These are phyloP conservation scores for Scleromitrula shiraiana DNA, from an alignment of 2,329 filamentous ascomycete species.

Conservation along the genomic window DNA sequence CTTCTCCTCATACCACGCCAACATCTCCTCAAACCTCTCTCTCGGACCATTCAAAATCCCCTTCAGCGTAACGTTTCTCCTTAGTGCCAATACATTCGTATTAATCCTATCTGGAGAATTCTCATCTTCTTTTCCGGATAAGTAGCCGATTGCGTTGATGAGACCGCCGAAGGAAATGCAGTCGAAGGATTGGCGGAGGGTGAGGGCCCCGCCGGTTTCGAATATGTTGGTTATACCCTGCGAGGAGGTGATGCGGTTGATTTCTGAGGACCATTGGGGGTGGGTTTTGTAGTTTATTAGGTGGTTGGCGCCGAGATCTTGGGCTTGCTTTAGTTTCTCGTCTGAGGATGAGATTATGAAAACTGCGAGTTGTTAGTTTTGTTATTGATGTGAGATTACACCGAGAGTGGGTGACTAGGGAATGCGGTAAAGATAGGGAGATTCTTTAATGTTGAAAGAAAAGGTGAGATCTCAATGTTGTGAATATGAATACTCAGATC, in stretches of 20 bases:
- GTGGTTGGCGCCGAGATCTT: conserved; percentile 42
- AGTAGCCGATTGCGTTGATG: conserved; percentile 44
- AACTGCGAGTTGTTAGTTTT: conserved; percentile 29
- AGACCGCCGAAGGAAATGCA: conserved; percentile 47
- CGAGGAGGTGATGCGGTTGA: conserved; percentile 37
- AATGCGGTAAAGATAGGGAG: background rate
- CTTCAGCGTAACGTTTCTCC: conserved; percentile 39
- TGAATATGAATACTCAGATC: background rate
- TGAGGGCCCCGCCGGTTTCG: conserved; percentile 46
- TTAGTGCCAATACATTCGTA: conserved; percentile 48
- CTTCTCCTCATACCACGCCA: conserved; percentile 37
- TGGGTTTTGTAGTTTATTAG: conserved; percentile 46
- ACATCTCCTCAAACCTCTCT: conserved; percentile 47
- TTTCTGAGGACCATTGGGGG: conserved; percentile 43
- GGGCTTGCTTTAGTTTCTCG: conserved; percentile 39
- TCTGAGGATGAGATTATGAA: conserved; percentile 49
- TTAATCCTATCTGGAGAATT: conserved; percentile 47
- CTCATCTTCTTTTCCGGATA: conserved; percentile 46
- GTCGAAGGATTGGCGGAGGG: conserved; percentile 44
- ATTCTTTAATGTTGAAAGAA: background rate
- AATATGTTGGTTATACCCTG: conserved; percentile 47
- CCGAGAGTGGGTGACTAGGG: conserved; percentile 14
- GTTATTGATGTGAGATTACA: background rate
- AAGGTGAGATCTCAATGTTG: no score
- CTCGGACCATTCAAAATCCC: conserved; percentile 56